Evolutionary conservation across 2,329 filamentous ascomycete species (phyloP).

Genomic region (Macroventuria anomochaeta): DNA sequence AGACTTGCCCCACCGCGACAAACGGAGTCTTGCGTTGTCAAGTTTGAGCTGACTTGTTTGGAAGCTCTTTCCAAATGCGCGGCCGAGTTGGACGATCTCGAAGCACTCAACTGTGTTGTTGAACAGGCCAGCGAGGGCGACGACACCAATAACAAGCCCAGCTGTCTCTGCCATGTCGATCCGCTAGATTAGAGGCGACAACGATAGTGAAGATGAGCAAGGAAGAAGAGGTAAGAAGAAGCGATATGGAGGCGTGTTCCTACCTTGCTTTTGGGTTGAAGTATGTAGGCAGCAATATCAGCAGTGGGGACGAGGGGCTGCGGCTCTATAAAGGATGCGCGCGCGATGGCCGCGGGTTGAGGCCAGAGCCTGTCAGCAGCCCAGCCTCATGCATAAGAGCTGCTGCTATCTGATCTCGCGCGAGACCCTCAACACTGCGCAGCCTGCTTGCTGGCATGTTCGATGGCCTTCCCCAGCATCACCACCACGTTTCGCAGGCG

Average conservation of each 20-base stretch:
- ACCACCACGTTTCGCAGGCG: neutral
- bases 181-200: conserved; percentile 10
- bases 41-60: conserved; percentile 2
- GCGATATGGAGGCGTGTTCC: neutral
- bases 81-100: conserved; percentile 29
- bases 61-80: conserved; percentile 24
- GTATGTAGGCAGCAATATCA: neutral
- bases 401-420: no score
- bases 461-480: neutral
- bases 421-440: neutral
- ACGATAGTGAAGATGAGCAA: neutral
- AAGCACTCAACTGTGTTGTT: conserved; percentile 35
- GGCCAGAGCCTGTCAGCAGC: neutral
- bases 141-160: conserved; percentile 24
- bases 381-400: neutral
- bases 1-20: neutral
- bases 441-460: neutral
- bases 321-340: neutral
- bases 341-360: neutral
- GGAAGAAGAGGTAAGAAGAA: neutral
- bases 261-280: neutral
- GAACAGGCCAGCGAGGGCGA: conserved; percentile 28
- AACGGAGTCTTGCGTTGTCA: neutral
- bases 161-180: conserved; percentile 23
- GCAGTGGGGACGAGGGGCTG: neutral